A percentile compares a stretch with the other conserved stretches of the same genome.
Conservation (phyloP, 169 alveolate species). For the Miamiensis avidus region DNA sequence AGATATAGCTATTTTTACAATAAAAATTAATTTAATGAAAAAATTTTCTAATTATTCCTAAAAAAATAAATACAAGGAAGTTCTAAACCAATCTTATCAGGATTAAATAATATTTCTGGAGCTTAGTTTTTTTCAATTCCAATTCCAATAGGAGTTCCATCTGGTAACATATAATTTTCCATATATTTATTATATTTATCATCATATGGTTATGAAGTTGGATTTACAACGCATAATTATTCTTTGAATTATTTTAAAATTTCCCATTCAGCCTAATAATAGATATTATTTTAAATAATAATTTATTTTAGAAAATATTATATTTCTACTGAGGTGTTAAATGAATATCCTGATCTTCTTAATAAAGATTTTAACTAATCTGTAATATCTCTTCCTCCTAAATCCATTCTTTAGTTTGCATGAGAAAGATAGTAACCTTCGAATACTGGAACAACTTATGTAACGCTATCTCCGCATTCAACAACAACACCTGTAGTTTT, state of each 20-base stretch:
- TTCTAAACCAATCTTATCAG: conserved; percentile 83
- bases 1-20: conserved; percentile 28
- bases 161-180: conserved; percentile 83
- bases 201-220: conserved; percentile 38
- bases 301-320: too few species aligned
- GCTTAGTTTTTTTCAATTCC: conserved; percentile 83
- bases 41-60: neutral
- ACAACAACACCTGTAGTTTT: conserved; percentile 78
- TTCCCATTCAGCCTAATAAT: conserved; percentile 65
- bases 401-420: conserved; percentile 66
- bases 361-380: conserved; percentile 75
- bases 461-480: conserved; percentile 80
- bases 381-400: conserved; percentile 83
- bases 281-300: conserved; percentile 14
- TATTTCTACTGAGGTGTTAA: conserved; percentile 78
- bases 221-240: conserved; percentile 74
- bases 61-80: conserved; percentile 63
- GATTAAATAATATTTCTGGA: conserved; percentile 88
- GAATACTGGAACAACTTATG: conserved; percentile 66
- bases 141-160: conserved; percentile 75
- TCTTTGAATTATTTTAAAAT: conserved; percentile 81
- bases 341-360: conserved; percentile 82
- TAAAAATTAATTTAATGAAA: neutral
- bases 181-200: conserved; percentile 49
- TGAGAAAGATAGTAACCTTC: conserved; percentile 73